Percentiles rank a stretch among this genome's conserved stretches.
Conservation (phyloP, 441 rosid genomes). For the Adansonia gregorii region DNA sequence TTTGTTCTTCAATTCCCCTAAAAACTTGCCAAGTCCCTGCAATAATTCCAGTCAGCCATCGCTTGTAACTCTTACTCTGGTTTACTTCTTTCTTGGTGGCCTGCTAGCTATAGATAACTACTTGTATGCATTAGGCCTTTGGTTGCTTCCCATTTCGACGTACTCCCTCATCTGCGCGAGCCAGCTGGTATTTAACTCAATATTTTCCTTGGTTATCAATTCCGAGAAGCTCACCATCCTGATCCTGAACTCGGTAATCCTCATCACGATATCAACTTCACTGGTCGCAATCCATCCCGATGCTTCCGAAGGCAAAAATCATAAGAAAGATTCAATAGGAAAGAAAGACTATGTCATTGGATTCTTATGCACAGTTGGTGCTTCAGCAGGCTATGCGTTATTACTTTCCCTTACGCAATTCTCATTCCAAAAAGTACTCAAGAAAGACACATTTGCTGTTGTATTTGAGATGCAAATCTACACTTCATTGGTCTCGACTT, state of each 20-base stretch:
- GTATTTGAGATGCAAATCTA: conserved; percentile 46
- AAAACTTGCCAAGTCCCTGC: background rate
- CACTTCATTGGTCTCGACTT: conserved; percentile 36
- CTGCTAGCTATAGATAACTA: conserved; percentile 20
- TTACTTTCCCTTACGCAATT: conserved; percentile 42
- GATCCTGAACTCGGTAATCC: conserved; percentile 35
- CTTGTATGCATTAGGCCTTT: conserved; percentile 31
- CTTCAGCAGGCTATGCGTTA: conserved; percentile 45
- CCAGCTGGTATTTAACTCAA: conserved; percentile 40
- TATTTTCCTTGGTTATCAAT: conserved; percentile 40
- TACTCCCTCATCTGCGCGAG: conserved; percentile 38
- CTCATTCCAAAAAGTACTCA: conserved; percentile 34
- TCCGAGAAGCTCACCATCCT: conserved; percentile 35
- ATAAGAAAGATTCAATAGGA: conserved; percentile 15
- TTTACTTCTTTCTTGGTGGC: conserved; percentile 22
- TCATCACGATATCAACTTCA: conserved; percentile 38
- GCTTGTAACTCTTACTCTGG: background rate
- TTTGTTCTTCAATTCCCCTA: background rate
- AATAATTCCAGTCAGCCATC: conserved; percentile 8
- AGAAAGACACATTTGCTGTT: conserved; percentile 23
- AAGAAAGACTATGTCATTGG: conserved; percentile 35
- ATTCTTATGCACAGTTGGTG: conserved; percentile 40
- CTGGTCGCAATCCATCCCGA: conserved; percentile 29
- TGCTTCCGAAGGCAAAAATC: background rate
- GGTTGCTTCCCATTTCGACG: conserved; percentile 43